These are phyloP conservation scores for Penicillium digitatum DNA, from an alignment of 2,329 filamentous ascomycete species.

Conservation along the genomic window DNA sequence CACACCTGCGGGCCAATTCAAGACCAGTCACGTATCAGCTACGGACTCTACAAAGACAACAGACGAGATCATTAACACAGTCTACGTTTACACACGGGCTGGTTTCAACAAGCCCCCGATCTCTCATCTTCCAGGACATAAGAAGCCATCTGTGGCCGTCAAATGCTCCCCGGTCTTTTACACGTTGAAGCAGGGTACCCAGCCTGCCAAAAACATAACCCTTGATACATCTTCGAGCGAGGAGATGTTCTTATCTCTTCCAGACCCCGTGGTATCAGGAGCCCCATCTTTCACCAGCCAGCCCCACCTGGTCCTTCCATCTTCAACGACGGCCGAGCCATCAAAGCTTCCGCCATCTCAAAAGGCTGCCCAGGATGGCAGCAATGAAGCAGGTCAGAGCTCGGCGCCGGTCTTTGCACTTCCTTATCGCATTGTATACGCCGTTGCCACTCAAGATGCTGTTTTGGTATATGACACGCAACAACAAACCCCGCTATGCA, in stretches of 20 bases:
- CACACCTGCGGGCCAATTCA: slow-evolving; percentile 93
- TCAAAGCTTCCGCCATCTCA: slow-evolving; percentile 54
- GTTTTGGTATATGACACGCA: slow-evolving; percentile 96
- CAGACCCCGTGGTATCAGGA: slow-evolving; percentile 69
- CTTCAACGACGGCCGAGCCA: slow-evolving; percentile 45
- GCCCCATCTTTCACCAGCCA: slow-evolving; percentile 41
- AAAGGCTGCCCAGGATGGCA: slow-evolving; percentile 49
- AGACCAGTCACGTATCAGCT: slow-evolving; percentile 66
- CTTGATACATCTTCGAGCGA: slow-evolving; percentile 89
- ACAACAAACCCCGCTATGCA: slow-evolving; percentile 85
- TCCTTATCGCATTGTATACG: slow-evolving; percentile 92
- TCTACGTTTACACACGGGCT: slow-evolving; percentile 95
- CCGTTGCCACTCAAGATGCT: slow-evolving; percentile 93
- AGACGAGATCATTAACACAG: slow-evolving; percentile 91
- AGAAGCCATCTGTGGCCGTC: slow-evolving; percentile 94
- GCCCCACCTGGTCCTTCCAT: slow-evolving; percentile 74
- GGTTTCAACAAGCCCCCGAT: slow-evolving; percentile 96
- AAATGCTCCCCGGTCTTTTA: slow-evolving; percentile 91
- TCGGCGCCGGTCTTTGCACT: slow-evolving; percentile 68
- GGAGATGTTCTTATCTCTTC: slow-evolving; percentile 75
- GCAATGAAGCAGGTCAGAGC: slow-evolving; percentile 51
- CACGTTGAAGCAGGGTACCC: slow-evolving; percentile 65
- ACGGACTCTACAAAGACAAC: slow-evolving; percentile 66
- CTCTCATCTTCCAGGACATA: slow-evolving; percentile 91
- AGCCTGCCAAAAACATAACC: slow-evolving; percentile 79